These are phyloP conservation scores for Mycena floridula DNA, from an alignment of 768 basidiomycete genomes.

Conservation along the genomic window DNA sequence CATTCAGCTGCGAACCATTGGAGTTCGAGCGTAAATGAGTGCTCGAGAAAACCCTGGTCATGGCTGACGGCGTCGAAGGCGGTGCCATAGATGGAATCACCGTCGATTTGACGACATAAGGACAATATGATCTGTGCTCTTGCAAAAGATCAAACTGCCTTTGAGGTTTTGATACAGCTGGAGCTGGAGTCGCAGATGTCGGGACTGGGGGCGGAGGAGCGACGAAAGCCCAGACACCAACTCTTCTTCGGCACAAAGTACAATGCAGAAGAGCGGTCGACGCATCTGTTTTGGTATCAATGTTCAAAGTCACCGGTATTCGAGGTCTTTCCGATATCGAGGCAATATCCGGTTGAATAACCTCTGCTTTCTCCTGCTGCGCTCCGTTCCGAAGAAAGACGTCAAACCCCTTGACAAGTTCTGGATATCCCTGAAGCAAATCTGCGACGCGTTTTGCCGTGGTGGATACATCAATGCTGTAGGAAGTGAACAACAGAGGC, in stretches of 20 bases:
- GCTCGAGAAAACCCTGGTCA: slow-evolving; percentile 4
- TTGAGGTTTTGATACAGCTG: slow-evolving; percentile 14
- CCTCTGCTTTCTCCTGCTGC: no score
- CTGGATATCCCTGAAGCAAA: no score
- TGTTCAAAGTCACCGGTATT: no score
- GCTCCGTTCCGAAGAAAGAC: no score
- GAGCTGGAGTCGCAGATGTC: no score
- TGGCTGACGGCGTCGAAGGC: slow-evolving; percentile 17
- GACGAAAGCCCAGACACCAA: slow-evolving; percentile 73
- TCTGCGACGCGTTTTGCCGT: no score
- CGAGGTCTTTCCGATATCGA: no score
- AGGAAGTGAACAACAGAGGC: slow-evolving; percentile 1
- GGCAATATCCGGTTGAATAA: no score
- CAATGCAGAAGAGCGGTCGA: slow-evolving; percentile 58
- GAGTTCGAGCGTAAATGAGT: slow-evolving; percentile 16
- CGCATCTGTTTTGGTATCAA: no score
- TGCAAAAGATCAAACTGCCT: slow-evolving; percentile 68
- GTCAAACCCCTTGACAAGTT: no score
- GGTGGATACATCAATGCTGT: slow-evolving; percentile 1
- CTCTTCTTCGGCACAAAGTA: slow-evolving; percentile 65
- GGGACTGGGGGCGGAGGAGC: slow-evolving; percentile 22
- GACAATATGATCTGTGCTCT: slow-evolving; percentile 83
- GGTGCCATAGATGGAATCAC: slow-evolving; percentile 50
- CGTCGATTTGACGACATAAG: slow-evolving; percentile 73
- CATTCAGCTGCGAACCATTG: slow-evolving; percentile 10